phyloP scores from a whole-genome alignment of 169 alveolate species.

The Plasmodium fragile region DNA sequence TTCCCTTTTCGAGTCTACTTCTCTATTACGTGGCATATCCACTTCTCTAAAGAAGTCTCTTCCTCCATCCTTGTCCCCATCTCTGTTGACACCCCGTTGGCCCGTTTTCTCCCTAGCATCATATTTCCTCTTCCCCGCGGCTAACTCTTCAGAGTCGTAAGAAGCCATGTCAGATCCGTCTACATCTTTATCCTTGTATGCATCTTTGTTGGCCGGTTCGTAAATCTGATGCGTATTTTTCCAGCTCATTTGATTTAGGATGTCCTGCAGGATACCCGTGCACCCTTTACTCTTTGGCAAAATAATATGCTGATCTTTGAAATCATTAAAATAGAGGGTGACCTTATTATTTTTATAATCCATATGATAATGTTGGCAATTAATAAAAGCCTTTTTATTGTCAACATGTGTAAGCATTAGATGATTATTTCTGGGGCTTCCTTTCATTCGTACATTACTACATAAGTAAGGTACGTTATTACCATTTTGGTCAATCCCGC shows the following conservation, averaged over 20 bases:
- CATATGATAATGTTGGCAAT: slow-evolving; percentile 47
- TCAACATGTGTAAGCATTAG: slow-evolving; percentile 26
- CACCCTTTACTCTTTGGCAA: slow-evolving; percentile 55
- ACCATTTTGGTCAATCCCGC: slow-evolving; percentile 52
- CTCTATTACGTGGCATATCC: background rate
- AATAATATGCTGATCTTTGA: slow-evolving; percentile 63
- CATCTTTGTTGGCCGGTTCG: background rate
- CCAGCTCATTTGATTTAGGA: slow-evolving; percentile 59
- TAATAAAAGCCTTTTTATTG: slow-evolving; percentile 3
- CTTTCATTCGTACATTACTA: slow-evolving; percentile 26
- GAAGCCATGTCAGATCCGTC: slow-evolving; percentile 6
- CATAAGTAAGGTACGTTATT: slow-evolving; percentile 50
- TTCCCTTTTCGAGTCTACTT: background rate
- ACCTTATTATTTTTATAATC: slow-evolving; percentile 51
- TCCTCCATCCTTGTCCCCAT: background rate
- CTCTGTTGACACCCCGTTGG: background rate
- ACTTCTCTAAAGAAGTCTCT: background rate
- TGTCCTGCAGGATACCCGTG: slow-evolving; percentile 6
- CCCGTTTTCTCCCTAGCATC: background rate
- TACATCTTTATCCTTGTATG: background rate
- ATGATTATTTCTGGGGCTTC: slow-evolving; percentile 8
- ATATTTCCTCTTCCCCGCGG: background rate
- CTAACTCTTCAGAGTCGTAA: background rate
- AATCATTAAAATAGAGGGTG: slow-evolving; percentile 36
- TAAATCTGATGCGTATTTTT: background rate